Evolutionary conservation across 768 basidiomycete genomes (phyloP).

Genomic region (Tylopilus cervinicoccineus): DNA sequence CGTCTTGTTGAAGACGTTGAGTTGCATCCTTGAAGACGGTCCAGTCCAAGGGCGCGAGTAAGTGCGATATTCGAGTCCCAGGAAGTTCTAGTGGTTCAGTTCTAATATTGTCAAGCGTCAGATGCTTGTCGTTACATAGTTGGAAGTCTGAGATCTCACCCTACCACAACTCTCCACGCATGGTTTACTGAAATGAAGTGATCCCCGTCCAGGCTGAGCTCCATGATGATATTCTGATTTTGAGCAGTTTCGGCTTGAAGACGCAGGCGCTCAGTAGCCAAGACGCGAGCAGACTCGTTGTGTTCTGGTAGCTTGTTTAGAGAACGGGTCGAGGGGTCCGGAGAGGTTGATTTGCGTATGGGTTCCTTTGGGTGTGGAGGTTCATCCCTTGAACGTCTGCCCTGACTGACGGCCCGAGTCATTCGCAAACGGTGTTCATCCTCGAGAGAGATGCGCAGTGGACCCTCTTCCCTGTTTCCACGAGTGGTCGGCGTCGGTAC

Average conservation of each 20-base stretch:
- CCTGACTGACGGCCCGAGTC: constrained; percentile 46
- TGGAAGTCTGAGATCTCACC: constrained; percentile 47
- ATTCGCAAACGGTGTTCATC: constrained; percentile 41
- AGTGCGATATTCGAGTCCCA: constrained; percentile 75
- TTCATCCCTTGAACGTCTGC: constrained; percentile 57
- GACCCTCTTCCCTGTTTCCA: constrained; percentile 33
- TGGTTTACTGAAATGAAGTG: constrained; percentile 95
- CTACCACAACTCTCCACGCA: constrained; percentile 89
- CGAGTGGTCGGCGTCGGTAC: constrained; percentile 38
- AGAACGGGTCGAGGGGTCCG: constrained; percentile 33
- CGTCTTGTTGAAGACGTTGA: constrained; percentile 79
- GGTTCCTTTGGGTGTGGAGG: constrained; percentile 46
- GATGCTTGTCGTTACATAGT: not conserved
- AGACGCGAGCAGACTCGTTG: constrained; percentile 74
- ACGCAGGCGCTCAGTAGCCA: constrained; percentile 83
- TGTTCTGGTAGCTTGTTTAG: constrained; percentile 52
- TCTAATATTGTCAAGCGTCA: constrained; percentile 39
- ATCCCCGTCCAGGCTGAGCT: constrained; percentile 90
- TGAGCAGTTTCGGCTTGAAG: constrained; percentile 93
- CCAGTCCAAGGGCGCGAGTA: constrained; percentile 77
- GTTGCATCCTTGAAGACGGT: constrained; percentile 85
- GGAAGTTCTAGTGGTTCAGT: constrained; percentile 77
- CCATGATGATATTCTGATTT: constrained; percentile 94
- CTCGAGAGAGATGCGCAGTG: constrained; percentile 33
- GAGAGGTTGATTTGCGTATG: constrained; percentile 34